Percentiles rank a stretch among this genome's conserved stretches.
phyloP scores from a whole-genome alignment of 108 stramenopile species.

The Stephanodiscus minutulus region DNA sequence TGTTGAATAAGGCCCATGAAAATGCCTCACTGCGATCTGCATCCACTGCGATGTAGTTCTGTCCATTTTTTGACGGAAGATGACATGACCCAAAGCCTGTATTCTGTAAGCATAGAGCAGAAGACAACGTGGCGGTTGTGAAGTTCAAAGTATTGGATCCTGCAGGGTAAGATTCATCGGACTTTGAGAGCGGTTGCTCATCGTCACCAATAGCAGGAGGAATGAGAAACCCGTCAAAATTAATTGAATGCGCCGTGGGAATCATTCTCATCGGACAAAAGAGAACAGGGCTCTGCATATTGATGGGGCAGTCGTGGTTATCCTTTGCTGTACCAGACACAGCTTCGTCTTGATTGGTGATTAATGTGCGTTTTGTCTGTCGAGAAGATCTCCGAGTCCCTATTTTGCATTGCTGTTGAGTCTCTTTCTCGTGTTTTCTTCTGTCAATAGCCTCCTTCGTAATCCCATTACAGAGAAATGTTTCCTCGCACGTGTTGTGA shows the following conservation, averaged over 20 bases:
- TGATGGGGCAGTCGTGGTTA: conserved; percentile 7
- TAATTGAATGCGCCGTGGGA: background rate
- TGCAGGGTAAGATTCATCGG: background rate
- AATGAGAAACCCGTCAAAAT: conserved; percentile 21
- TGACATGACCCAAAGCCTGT: background rate
- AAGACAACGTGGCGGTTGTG: conserved; percentile 7
- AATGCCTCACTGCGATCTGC: background rate
- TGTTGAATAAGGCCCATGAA: conserved; percentile 10
- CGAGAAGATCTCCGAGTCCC: conserved; percentile 26
- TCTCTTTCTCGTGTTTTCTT: background rate
- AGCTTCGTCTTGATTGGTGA: conserved; percentile 21
- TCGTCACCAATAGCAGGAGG: conserved; percentile 8
- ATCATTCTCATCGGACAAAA: conserved; percentile 3
- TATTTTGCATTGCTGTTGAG: conserved; percentile 4
- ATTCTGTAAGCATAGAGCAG: background rate
- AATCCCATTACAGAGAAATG: conserved; percentile 40
- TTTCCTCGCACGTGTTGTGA: conserved; percentile 59
- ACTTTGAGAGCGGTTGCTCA: background rate
- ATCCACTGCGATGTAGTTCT: background rate
- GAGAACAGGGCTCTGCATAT: background rate
- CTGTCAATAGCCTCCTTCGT: background rate
- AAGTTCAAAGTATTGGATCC: conserved; percentile 18
- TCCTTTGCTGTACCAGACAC: conserved; percentile 27
- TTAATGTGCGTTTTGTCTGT: conserved; percentile 25
- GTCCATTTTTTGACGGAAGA: conserved; percentile 13